Percentiles rank a stretch among this genome's conserved stretches.
phyloP scores from a whole-genome alignment of 495 filamentous ascomycete species.

The Immersiella caudata region DNA sequence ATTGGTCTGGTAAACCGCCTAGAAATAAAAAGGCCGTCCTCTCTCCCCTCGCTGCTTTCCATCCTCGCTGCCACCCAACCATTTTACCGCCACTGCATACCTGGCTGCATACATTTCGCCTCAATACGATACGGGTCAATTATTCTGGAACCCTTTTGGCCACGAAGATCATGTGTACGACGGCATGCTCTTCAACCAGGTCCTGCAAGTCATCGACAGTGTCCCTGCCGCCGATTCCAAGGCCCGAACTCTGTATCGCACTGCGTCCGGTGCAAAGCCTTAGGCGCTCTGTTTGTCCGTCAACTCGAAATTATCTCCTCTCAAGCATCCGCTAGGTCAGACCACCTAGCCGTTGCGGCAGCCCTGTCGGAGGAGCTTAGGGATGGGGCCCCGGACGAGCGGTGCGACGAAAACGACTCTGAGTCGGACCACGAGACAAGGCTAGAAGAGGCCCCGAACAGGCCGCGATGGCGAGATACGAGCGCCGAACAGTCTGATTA shows the following conservation, averaged over 20 bases:
- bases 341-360: not conserved
- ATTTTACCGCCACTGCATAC: slow-evolving; percentile 4
- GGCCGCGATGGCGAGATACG: no score
- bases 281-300: not conserved
- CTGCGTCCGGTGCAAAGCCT: slow-evolving; percentile 9
- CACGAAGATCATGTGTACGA: not conserved
- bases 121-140: slow-evolving; percentile 4
- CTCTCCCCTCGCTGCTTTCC: not conserved
- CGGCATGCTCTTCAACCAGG: slow-evolving; percentile 6
- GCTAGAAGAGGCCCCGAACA: no score
- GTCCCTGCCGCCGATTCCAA: slow-evolving; percentile 12
- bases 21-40: not conserved
- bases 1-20: no score
- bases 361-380: slow-evolving; percentile 6
- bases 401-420: not conserved
- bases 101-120: not conserved
- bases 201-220: slow-evolving; percentile 1
- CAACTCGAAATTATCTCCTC: slow-evolving; percentile 2
- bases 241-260: not conserved
- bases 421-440: not conserved
- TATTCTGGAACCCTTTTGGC: slow-evolving; percentile 4
- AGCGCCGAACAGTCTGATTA: no score
- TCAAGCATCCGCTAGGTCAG: slow-evolving; percentile 1
- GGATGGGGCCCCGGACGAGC: not conserved
- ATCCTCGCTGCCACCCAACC: not conserved